Evolutionary conservation across 495 filamentous ascomycete genomes (phyloP).

Genomic region (Pseudoneurospora amorphoporcata): DNA sequence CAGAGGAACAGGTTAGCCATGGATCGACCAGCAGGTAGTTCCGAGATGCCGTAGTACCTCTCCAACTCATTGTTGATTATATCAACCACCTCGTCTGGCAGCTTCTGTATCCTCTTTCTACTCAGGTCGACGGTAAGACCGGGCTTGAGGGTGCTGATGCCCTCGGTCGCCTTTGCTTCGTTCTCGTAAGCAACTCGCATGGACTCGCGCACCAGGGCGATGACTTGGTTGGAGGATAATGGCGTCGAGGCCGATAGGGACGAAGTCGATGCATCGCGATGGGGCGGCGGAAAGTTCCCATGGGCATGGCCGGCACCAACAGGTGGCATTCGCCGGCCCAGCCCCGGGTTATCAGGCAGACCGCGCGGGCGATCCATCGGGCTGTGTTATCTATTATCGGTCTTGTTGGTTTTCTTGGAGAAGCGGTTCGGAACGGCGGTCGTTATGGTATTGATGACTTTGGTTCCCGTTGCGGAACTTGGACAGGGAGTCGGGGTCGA

Average conservation of each 20-base stretch:
- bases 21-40: not conserved
- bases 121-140: slow-evolving; percentile 81
- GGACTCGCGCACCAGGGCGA: slow-evolving; percentile 49
- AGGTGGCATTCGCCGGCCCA: slow-evolving; percentile 25
- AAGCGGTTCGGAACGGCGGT: not conserved
- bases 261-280: slow-evolving; percentile 26
- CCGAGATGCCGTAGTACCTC: slow-evolving; percentile 42
- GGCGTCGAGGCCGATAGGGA: slow-evolving; percentile 31
- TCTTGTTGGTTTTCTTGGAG: not conserved
- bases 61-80: slow-evolving; percentile 89
- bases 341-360: slow-evolving; percentile 30
- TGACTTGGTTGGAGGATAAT: slow-evolving; percentile 38
- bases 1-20: slow-evolving; percentile 4
- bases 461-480: not conserved
- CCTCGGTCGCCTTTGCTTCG: slow-evolving; percentile 56
- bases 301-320: slow-evolving; percentile 21
- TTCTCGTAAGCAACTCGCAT: slow-evolving; percentile 61
- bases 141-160: slow-evolving; percentile 61
- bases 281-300: slow-evolving; percentile 26
- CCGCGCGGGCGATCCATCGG: slow-evolving; percentile 27
- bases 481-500: not conserved
- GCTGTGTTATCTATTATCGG: not conserved
- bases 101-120: slow-evolving; percentile 63
- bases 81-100: slow-evolving; percentile 85
- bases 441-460: not conserved